Base-by-base conservation (phyloP, 345 rosid genomes). In the Odontarrhena argentea region DNA sequence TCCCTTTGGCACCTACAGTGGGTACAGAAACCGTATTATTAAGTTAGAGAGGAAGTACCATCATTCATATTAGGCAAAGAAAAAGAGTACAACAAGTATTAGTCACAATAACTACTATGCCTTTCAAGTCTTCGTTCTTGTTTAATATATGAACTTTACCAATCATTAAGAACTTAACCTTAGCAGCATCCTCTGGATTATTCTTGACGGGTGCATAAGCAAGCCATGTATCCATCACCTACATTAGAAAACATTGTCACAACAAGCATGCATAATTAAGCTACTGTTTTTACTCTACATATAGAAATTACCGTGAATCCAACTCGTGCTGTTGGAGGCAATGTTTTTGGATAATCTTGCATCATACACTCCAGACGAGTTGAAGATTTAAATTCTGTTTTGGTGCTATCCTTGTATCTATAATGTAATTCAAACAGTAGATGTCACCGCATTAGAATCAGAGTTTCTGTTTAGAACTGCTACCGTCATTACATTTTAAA, bases 311-410 rank as follows among this genome's bases (percentile, higher is more conserved):
- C 99, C 79, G 96, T 87, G 76, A 89, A 93, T 64, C 98, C 98
- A 76, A 91, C 96, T 50, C 85, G 69, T 70, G 96, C 87, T 14
- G 96, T 61, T 42, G 97, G 85, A 46, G 97, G 88, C 77, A 94
- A 69, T 52, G 99, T 94, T 75, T 91, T 91, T 50, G 96, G 96
- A 79, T 94, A 91, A 75, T 94, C 97, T 82, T 91, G 99, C 99
- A 94, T 94, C 99, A 87, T 90, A 60, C 99, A 94, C 75, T 94
- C 97, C 37, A 94, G 81, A 42, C 97, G 84, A 75, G 98, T 89
- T 51, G 98, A 89, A 63, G 98, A 92, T 76, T 87, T 89, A 51
- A 92, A 89, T 50, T 86, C 75, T 65, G 97, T 82, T 82, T 91
- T 94, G 77, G 79, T 88, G 15, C 91, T 83, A 85, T 91, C 99